phyloP scores from a whole-genome alignment of 805 yeast genomes.

The Candida bentonensis region DNA sequence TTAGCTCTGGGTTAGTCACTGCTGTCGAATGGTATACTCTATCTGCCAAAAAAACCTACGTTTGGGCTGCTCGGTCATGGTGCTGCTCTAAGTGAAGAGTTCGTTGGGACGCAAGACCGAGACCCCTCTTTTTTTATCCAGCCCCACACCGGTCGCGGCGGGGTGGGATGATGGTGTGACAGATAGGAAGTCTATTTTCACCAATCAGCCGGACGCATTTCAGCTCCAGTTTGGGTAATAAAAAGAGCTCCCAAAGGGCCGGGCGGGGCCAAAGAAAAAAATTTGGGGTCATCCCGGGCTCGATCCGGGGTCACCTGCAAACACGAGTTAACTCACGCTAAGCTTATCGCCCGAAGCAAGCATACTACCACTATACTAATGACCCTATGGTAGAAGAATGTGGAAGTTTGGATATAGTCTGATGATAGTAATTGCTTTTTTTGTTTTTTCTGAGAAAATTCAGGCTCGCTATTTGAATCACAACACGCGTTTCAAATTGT shows the following conservation, averaged over 20 bases:
- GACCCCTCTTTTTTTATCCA: background rate
- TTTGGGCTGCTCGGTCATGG: background rate
- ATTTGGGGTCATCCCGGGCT: constrained; percentile 27
- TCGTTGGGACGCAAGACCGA: background rate
- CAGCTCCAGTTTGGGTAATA: background rate
- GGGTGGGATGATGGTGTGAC: background rate
- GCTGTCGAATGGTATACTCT: background rate
- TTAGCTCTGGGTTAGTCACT: constrained; percentile 36
- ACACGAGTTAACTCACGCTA: constrained; percentile 17
- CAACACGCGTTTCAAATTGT: too few species aligned
- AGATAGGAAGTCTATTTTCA: background rate
- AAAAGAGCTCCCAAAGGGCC: too few species aligned
- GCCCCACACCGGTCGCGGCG: background rate
- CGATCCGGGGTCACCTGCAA: constrained; percentile 29
- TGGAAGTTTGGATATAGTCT: background rate
- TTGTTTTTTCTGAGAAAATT: too few species aligned
- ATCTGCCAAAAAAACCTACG: background rate
- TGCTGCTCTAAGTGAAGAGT: too few species aligned
- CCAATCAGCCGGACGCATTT: background rate
- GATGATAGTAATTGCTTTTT: too few species aligned
- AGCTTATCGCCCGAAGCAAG: constrained; percentile 26
- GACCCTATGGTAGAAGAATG: constrained; percentile 14
- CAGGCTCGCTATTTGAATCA: too few species aligned
- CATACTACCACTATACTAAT: constrained; percentile 27
- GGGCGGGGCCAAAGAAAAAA: too few species aligned